Percentiles rank a stretch among this genome's conserved stretches.
Conservation (phyloP, 331 rosid species). For the Arachis monticola region DNA sequence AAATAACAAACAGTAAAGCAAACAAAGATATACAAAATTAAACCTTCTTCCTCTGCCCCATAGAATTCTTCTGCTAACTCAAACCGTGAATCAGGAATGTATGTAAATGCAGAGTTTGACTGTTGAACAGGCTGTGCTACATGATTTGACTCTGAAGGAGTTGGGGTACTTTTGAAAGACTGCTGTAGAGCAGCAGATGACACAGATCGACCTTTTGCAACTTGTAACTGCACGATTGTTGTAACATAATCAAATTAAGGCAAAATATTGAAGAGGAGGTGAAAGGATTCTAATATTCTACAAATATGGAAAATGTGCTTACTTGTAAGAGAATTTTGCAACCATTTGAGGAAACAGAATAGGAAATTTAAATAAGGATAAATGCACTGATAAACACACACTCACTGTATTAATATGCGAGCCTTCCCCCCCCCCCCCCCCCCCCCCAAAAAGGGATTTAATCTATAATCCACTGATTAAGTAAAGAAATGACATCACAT, state of each 20-base stretch:
- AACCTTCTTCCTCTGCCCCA: conserved; percentile 82
- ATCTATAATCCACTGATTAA: background rate
- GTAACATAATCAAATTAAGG: conserved; percentile 8
- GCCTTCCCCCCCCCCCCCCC: no score
- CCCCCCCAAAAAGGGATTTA: background rate
- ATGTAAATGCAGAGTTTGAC: conserved; percentile 49
- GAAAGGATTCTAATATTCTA: no score
- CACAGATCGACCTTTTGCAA: conserved; percentile 56
- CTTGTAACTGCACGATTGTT: conserved; percentile 54
- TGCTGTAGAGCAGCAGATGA: conserved; percentile 40
- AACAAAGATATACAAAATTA: conserved; percentile 26
- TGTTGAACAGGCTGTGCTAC: conserved; percentile 63
- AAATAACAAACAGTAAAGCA: background rate
- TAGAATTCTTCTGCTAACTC: conserved; percentile 71
- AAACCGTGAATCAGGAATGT: conserved; percentile 55
- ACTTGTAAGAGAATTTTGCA: background rate
- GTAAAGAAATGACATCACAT: background rate
- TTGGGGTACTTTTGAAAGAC: conserved; percentile 41
- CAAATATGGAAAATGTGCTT: background rate
- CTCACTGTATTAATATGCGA: no score
- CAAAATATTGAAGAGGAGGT: background rate
- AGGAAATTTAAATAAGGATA: background rate
- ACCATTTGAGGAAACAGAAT: background rate
- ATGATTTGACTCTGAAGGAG: conserved; percentile 57
- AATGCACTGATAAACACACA: background rate